A percentile compares a stretch with the other conserved stretches of the same genome.
Evolutionary conservation across 805 yeast genomes (phyloP).

Genomic region (Lachancea thermotolerans): DNA sequence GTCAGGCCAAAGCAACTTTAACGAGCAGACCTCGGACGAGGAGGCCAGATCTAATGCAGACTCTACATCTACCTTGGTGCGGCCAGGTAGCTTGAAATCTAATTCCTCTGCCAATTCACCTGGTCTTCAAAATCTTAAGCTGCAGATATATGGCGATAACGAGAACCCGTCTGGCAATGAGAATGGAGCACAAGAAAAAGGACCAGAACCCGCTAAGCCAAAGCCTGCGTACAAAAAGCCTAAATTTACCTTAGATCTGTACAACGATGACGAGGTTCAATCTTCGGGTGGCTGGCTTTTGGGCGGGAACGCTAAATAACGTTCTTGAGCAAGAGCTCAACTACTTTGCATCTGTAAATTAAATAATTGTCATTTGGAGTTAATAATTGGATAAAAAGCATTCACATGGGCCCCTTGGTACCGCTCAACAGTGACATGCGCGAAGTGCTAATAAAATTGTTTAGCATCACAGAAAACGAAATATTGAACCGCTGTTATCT

Average conservation of each 20-base stretch:
- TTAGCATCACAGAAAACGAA: too few relatives aligned
- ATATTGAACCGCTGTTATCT: too few relatives aligned
- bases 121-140: constrained; percentile 4
- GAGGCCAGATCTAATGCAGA: constrained; percentile 5
- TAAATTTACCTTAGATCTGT: constrained; percentile 24
- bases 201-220: constrained; percentile 3
- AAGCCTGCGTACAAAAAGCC: constrained; percentile 24
- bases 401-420: too few relatives aligned
- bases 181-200: background rate
- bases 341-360: background rate
- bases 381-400: background rate
- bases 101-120: background rate
- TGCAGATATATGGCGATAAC: constrained; percentile 7
- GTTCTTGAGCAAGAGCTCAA: background rate
- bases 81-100: background rate
- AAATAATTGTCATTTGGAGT: constrained; percentile 5
- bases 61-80: constrained; percentile 7
- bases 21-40: constrained; percentile 3
- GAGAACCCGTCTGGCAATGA: constrained; percentile 1
- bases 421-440: too few relatives aligned
- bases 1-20: constrained; percentile 17
- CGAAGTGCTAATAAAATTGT: too few relatives aligned
- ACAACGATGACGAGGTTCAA: constrained; percentile 24
- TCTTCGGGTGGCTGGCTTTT: constrained; percentile 27
- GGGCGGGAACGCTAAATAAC: constrained; percentile 24